phyloP scores from a whole-genome alignment of 1,139 yeast species.

The Debaryomyces udenii region DNA sequence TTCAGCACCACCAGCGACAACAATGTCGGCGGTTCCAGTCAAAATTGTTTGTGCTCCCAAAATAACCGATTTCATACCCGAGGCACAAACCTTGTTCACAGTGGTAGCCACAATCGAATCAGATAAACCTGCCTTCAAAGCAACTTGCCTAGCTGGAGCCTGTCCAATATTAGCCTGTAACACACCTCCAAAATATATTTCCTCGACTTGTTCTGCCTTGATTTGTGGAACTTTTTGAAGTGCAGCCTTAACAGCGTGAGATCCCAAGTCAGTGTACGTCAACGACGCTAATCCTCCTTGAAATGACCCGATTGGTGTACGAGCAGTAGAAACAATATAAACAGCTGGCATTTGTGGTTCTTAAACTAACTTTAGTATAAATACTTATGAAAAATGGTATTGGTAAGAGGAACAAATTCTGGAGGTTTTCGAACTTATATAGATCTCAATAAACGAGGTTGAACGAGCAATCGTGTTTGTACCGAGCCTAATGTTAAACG shows the following conservation, averaged over 20 bases:
- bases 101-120: slow-evolving; percentile 78
- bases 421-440: neutral
- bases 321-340: slow-evolving; percentile 81
- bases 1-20: slow-evolving; percentile 93
- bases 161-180: slow-evolving; percentile 89
- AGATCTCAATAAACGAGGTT: neutral
- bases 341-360: slow-evolving; percentile 35
- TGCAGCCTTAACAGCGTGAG: slow-evolving; percentile 85
- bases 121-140: slow-evolving; percentile 78
- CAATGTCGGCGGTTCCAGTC: slow-evolving; percentile 84
- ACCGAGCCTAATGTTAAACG: neutral
- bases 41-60: slow-evolving; percentile 82
- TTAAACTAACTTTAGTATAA: slow-evolving; percentile 1
- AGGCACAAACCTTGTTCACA: slow-evolving; percentile 92
- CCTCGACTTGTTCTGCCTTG: slow-evolving; percentile 75
- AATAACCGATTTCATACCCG: slow-evolving; percentile 86
- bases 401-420: neutral
- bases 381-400: neutral
- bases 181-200: slow-evolving; percentile 86
- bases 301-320: slow-evolving; percentile 92
- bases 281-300: slow-evolving; percentile 75
- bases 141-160: slow-evolving; percentile 95
- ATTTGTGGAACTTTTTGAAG: slow-evolving; percentile 77
- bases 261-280: slow-evolving; percentile 78
- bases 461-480: neutral